Percentiles rank a stretch among this genome's conserved stretches.
These are phyloP conservation scores for Talaromyces wortmannii DNA, from an alignment of 495 filamentous ascomycete species.

Conservation along the genomic window DNA sequence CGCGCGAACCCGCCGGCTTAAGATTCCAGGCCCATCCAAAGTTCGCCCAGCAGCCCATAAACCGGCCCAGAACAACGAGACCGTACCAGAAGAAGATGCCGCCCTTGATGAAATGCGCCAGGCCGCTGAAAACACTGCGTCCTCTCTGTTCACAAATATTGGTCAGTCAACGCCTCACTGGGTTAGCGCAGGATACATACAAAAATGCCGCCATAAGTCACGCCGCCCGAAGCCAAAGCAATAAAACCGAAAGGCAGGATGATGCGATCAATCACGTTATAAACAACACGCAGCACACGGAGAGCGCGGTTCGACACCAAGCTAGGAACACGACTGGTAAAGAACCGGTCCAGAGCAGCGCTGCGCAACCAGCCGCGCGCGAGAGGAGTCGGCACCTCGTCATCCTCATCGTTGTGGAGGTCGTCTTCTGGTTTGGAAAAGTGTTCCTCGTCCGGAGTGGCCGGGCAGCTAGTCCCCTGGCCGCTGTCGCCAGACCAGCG, in stretches of 20 bases:
- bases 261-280: constrained; percentile 52
- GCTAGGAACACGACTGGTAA: constrained; percentile 39
- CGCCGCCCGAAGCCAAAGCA: constrained; percentile 54
- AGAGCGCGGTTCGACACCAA: constrained; percentile 56
- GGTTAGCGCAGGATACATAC: constrained; percentile 32
- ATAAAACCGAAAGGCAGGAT: constrained; percentile 60
- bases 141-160: constrained; percentile 36
- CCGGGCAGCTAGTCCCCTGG: constrained; percentile 72
- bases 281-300: constrained; percentile 48
- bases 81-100: constrained; percentile 98
- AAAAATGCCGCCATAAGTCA: constrained; percentile 66
- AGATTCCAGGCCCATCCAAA: constrained; percentile 97
- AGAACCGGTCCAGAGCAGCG: constrained; percentile 38
- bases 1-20: constrained; percentile 49
- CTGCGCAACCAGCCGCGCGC: constrained; percentile 36
- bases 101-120: constrained; percentile 94
- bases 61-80: constrained; percentile 78
- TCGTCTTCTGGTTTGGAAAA: constrained; percentile 42
- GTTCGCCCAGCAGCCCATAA: constrained; percentile 84
- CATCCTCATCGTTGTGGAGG: constrained; percentile 20
- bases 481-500: constrained; percentile 83
- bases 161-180: constrained; percentile 4
- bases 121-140: constrained; percentile 66
- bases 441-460: constrained; percentile 45
- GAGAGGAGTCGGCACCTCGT: constrained; percentile 24